Evolutionary conservation across 441 rosid species (phyloP).

Genomic region (Arabidopsis lyrata): DNA sequence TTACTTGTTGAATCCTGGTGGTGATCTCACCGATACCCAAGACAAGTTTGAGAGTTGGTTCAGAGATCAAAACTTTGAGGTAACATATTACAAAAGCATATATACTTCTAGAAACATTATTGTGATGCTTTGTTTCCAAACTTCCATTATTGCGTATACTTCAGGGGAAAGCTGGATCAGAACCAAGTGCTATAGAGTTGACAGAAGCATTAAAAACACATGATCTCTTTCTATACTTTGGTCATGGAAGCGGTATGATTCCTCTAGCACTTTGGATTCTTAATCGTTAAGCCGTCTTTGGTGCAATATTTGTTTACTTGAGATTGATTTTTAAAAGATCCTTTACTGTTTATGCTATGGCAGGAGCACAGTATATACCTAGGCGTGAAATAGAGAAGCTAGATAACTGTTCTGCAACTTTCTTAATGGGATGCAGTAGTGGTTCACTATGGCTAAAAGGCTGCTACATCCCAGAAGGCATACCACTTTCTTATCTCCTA

Average conservation of each 20-base stretch:
- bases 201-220: slow-evolving; percentile 75
- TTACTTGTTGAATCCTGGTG: slow-evolving; percentile 89
- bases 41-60: slow-evolving; percentile 85
- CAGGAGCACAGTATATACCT: slow-evolving; percentile 87
- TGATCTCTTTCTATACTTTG: slow-evolving; percentile 90
- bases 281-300: background rate
- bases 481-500: slow-evolving; percentile 72
- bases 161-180: slow-evolving; percentile 90
- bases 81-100: slow-evolving; percentile 49
- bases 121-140: slow-evolving; percentile 47
- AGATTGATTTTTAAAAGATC: slow-evolving; percentile 16
- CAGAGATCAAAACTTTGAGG: slow-evolving; percentile 83
- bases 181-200: slow-evolving; percentile 75
- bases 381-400: slow-evolving; percentile 72
- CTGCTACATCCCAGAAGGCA: slow-evolving; percentile 79
- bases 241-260: slow-evolving; percentile 92
- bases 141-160: slow-evolving; percentile 12
- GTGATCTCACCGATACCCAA: slow-evolving; percentile 81
- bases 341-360: slow-evolving; percentile 45
- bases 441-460: slow-evolving; percentile 81
- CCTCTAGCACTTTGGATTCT: slow-evolving; percentile 2
- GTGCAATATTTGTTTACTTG: slow-evolving; percentile 10
- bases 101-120: slow-evolving; percentile 39
- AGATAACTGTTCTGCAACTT: slow-evolving; percentile 80
- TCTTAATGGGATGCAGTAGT: slow-evolving; percentile 63